A percentile compares a stretch with the other conserved stretches of the same genome.
Evolutionary conservation across 2,329 filamentous ascomycete genomes (phyloP).

Genomic region (Ceratocystis colombiana): DNA sequence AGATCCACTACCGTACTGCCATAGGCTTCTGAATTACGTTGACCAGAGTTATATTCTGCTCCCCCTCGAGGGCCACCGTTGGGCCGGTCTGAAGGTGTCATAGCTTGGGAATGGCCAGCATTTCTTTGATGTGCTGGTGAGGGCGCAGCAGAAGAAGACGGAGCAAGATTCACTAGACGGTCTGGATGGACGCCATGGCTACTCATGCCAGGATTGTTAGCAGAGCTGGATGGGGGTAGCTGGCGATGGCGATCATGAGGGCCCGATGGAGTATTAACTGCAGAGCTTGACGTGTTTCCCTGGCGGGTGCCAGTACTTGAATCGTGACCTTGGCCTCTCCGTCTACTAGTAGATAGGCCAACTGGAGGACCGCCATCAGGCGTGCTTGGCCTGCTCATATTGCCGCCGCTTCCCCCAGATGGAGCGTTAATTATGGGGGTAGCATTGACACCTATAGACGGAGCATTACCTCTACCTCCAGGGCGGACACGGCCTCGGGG

Average conservation of each 20-base stretch:
- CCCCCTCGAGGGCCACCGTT: not conserved
- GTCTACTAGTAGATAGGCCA: conserved; percentile 17
- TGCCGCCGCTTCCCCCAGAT: not conserved
- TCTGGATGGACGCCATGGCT: conserved; percentile 22
- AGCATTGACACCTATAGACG: conserved; percentile 8
- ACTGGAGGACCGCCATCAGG: conserved; percentile 15
- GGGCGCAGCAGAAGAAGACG: conserved; percentile 1
- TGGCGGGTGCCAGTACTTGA: not conserved
- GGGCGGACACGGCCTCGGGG: conserved; percentile 28
- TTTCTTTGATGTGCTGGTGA: conserved; percentile 15
- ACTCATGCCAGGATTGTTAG: not conserved
- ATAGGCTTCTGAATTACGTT: conserved; percentile 11
- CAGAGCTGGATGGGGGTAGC: not conserved
- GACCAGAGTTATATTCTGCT: not conserved
- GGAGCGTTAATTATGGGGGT: not conserved
- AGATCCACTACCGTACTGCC: conserved; percentile 13
- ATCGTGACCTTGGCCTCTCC: conserved; percentile 16
- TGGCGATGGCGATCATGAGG: conserved; percentile 23
- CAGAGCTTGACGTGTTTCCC: conserved; percentile 5
- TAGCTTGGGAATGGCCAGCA: not conserved
- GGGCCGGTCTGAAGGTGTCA: not conserved
- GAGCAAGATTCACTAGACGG: conserved; percentile 15
- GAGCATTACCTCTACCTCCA: conserved; percentile 4
- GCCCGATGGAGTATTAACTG: conserved; percentile 1
- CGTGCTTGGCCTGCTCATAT: not conserved